A percentile compares a stretch with the other conserved stretches of the same genome.
Evolutionary conservation across 129 eudicot species (phyloP).

Genomic region (Scalesia atractyloides): DNA sequence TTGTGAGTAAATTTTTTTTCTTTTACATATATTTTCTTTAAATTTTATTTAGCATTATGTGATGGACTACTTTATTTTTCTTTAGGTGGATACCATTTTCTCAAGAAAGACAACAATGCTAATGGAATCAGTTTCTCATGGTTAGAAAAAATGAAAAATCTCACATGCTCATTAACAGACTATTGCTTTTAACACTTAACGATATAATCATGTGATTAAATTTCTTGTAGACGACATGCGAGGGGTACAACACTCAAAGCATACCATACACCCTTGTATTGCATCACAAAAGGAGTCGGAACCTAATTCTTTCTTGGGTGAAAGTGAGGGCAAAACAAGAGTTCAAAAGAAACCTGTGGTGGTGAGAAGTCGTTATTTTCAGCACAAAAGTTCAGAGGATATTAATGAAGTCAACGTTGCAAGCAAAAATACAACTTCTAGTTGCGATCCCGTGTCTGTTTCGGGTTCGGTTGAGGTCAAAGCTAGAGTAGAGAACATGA

Average conservation of each 20-base stretch:
- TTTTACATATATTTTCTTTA: background rate
- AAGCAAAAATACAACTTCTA: conserved; percentile 14
- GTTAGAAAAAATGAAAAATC: conserved; percentile 40
- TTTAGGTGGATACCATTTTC: conserved; percentile 41
- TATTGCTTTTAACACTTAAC: background rate
- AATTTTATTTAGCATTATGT: background rate
- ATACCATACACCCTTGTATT: conserved; percentile 58
- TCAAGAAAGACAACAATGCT: conserved; percentile 27
- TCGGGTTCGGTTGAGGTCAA: conserved; percentile 19
- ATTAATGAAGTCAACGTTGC: conserved; percentile 18
- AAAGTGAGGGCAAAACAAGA: conserved; percentile 34
- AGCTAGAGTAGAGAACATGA: conserved; percentile 20
- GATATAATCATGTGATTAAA: conserved; percentile 16
- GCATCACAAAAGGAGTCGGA: conserved; percentile 48
- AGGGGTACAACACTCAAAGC: conserved; percentile 34
- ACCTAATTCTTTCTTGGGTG: conserved; percentile 25
- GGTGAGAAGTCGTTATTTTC: conserved; percentile 63
- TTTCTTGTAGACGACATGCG: conserved; percentile 20
- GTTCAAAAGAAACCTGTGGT: conserved; percentile 35
- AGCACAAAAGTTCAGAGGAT: conserved; percentile 35
- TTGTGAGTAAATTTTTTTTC: conserved; percentile 30
- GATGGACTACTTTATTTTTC: conserved; percentile 20
- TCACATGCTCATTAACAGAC: background rate
- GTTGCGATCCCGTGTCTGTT: conserved; percentile 29
- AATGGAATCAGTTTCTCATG: conserved; percentile 35